These are phyloP conservation scores for Fraxinus sp. DNA, from an alignment of 305 asterid genomes.

Conservation along the genomic window DNA sequence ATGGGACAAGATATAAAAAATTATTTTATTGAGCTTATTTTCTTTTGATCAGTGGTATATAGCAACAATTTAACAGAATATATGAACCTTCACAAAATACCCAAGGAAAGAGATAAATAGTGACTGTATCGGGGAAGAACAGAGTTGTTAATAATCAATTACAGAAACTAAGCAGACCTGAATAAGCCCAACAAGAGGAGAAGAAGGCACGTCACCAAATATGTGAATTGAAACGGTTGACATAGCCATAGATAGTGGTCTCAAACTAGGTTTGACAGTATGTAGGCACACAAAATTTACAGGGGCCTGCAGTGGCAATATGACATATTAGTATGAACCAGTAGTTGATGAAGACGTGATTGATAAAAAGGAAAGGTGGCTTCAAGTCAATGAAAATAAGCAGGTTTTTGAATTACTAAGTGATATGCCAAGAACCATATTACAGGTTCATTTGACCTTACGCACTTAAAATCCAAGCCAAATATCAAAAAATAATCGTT, in stretches of 20 bases:
- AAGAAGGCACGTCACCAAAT: conserved; percentile 93
- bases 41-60: neutral
- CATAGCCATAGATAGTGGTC: conserved; percentile 90
- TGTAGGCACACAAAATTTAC: conserved; percentile 90
- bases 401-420: neutral
- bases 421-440: neutral
- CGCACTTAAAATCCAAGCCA: neutral
- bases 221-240: conserved; percentile 89
- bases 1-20: neutral
- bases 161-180: conserved; percentile 50
- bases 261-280: conserved; percentile 79
- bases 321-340: neutral
- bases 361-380: neutral
- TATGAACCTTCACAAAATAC: neutral
- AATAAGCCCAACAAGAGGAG: conserved; percentile 93
- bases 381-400: neutral
- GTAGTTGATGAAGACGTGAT: neutral
- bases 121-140: neutral
- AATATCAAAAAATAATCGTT: neutral
- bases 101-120: neutral
- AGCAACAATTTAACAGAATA: neutral
- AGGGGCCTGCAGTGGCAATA: conserved; percentile 63
- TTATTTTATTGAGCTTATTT: neutral
- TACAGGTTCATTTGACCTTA: neutral
- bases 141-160: neutral